A percentile compares a stretch with the other conserved stretches of the same genome.
phyloP scores from a whole-genome alignment of 441 rosid genomes.

The Erodium chrysanthum region DNA sequence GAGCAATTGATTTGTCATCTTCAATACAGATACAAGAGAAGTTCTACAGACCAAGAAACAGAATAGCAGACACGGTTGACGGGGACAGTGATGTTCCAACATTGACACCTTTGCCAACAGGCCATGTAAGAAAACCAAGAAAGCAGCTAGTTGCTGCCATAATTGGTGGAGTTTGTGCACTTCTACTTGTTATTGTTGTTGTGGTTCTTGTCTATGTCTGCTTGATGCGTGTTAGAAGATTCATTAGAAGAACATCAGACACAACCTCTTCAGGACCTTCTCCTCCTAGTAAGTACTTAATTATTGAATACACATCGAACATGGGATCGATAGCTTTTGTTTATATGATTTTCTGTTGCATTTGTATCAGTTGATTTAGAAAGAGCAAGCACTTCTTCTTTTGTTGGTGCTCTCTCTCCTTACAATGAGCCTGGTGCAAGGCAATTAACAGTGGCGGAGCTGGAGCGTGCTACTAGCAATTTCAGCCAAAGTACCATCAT shows the following conservation, averaged over 20 bases:
- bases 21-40: constrained; percentile 20
- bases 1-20: constrained; percentile 14
- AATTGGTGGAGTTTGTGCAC: constrained; percentile 30
- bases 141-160: constrained; percentile 30
- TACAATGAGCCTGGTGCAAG: constrained; percentile 15
- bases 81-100: constrained; percentile 30
- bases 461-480: constrained; percentile 32
- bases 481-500: constrained; percentile 34
- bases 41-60: constrained; percentile 19
- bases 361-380: constrained; percentile 24
- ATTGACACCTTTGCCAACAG: constrained; percentile 26
- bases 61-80: constrained; percentile 21
- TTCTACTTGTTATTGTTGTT: constrained; percentile 29
- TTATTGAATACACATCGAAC: no score
- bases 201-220: constrained; percentile 29
- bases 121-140: constrained; percentile 26
- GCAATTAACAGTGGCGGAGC: constrained; percentile 29
- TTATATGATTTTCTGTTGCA: background rate
- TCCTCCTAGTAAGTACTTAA: constrained; percentile 25
- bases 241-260: constrained; percentile 24
- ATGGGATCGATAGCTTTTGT: background rate
- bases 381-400: constrained; percentile 23
- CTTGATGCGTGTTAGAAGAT: constrained; percentile 31
- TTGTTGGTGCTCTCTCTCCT: constrained; percentile 20
- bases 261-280: constrained; percentile 31